phyloP scores from a whole-genome alignment of 2,329 filamentous ascomycete species.

The Graphilbum ipis-grandicollis region DNA sequence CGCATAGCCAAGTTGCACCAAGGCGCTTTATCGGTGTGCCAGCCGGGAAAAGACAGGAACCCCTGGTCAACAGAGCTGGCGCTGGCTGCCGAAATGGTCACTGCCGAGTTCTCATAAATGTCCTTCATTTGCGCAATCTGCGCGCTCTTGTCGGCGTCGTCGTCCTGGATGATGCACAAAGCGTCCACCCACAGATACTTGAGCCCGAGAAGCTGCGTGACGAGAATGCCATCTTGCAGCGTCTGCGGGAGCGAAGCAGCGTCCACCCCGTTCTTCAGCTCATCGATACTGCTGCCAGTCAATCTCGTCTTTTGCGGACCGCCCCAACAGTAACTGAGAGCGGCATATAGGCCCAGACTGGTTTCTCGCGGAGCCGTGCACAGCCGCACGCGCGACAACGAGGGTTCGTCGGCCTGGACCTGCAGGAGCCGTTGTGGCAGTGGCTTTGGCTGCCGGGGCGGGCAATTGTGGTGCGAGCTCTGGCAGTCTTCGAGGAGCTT shows the following conservation, averaged over 20 bases:
- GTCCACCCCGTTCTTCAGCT: background rate
- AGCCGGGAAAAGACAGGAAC: no score
- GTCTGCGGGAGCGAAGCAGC: background rate
- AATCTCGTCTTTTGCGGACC: background rate
- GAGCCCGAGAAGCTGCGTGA: constrained; percentile 2
- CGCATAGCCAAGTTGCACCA: no score
- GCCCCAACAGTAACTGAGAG: constrained; percentile 6
- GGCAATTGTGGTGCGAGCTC: no score
- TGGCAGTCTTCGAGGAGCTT: no score
- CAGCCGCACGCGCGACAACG: no score
- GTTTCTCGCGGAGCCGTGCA: no score
- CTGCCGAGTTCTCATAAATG: constrained; percentile 7
- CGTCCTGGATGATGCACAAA: constrained; percentile 8
- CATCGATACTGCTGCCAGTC: background rate
- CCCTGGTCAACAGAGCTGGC: background rate
- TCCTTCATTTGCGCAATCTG: constrained; percentile 9
- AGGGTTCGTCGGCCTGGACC: no score
- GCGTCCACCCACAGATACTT: constrained; percentile 7
- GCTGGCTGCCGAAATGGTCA: constrained; percentile 6
- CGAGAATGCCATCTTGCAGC: constrained; percentile 4
- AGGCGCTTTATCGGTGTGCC: no score
- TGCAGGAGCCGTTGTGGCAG: no score
- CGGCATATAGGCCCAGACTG: no score
- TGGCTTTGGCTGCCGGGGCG: no score
- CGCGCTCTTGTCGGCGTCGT: constrained; percentile 2